Conservation (phyloP, 352 stramenopile genomes). For the Aphanomyces astaci region DNA sequence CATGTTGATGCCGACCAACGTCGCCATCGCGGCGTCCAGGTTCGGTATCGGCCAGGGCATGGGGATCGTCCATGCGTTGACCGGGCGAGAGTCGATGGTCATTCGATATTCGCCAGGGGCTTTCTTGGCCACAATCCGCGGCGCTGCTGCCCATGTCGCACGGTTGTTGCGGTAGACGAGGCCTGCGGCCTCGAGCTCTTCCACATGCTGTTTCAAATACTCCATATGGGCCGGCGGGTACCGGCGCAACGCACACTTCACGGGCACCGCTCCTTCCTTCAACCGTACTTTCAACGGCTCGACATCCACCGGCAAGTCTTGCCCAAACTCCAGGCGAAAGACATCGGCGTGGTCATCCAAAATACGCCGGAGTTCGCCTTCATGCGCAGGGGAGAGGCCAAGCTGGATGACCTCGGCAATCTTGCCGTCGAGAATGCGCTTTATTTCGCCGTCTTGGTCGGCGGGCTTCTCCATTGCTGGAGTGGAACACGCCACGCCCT, state of each 20-base stretch:
- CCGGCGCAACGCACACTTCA: conserved; percentile 18
- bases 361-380: not conserved
- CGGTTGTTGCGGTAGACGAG: conserved; percentile 22
- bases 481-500: conserved; percentile 1
- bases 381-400: not conserved
- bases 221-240: conserved; percentile 23
- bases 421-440: conserved; percentile 11
- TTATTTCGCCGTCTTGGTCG: conserved; percentile 10
- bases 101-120: conserved; percentile 20
- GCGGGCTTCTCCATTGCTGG: conserved; percentile 7
- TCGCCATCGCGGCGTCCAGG: conserved; percentile 21
- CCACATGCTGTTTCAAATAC: conserved; percentile 22
- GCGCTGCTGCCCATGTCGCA: conserved; percentile 18
- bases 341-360: not conserved
- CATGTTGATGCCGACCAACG: conserved; percentile 18
- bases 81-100: conserved; percentile 20
- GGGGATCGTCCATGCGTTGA: conserved; percentile 23
- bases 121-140: conserved; percentile 27
- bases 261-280: conserved; percentile 16
- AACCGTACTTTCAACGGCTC: conserved; percentile 24
- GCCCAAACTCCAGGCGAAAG: conserved; percentile 19
- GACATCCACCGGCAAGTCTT: conserved; percentile 21
- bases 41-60: conserved; percentile 30
- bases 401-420: not conserved
- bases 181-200: conserved; percentile 18